A percentile compares a stretch with the other conserved stretches of the same genome.
Conservation (phyloP, 805 yeast genomes). For the Candida endomychidarum region DNA sequence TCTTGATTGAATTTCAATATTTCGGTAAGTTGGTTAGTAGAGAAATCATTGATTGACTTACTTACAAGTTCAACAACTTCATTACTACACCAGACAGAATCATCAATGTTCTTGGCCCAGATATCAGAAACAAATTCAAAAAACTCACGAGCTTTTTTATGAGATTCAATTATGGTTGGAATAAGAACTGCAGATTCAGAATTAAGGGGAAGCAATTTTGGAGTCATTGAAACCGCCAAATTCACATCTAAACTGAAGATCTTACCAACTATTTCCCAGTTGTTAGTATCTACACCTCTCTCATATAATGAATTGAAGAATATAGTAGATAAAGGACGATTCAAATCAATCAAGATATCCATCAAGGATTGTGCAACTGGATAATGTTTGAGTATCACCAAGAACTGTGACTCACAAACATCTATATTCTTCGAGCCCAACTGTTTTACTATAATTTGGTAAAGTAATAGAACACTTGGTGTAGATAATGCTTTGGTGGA, state of each 20-base stretch:
- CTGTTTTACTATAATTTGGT: conserved; percentile 25
- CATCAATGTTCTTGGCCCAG: conserved; percentile 36
- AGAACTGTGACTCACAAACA: conserved; percentile 50
- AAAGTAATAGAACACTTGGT: conserved; percentile 21
- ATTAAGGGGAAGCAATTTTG: conserved; percentile 1
- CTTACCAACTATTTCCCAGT: conserved; percentile 48
- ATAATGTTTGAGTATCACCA: conserved; percentile 42
- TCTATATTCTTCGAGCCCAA: conserved; percentile 33
- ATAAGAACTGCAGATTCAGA: neutral
- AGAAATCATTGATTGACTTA: conserved; percentile 40
- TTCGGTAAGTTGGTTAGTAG: conserved; percentile 41
- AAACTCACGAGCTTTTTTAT: conserved; percentile 58
- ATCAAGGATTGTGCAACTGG: conserved; percentile 44
- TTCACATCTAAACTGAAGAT: conserved; percentile 57
- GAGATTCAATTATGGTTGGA: conserved; percentile 41
- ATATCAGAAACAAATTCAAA: conserved; percentile 42
- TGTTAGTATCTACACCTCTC: conserved; percentile 24
- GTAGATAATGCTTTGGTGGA: conserved; percentile 17
- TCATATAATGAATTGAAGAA: conserved; percentile 47
- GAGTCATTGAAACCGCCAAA: conserved; percentile 46
- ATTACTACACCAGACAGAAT: neutral
- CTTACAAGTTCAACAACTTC: conserved; percentile 39
- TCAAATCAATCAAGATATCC: conserved; percentile 45
- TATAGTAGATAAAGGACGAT: conserved; percentile 52
- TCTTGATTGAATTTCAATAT: neutral